A percentile compares a stretch with the other conserved stretches of the same genome.
Conservation (phyloP, 257 asterid genomes). For the Solanum gandarillasii region DNA sequence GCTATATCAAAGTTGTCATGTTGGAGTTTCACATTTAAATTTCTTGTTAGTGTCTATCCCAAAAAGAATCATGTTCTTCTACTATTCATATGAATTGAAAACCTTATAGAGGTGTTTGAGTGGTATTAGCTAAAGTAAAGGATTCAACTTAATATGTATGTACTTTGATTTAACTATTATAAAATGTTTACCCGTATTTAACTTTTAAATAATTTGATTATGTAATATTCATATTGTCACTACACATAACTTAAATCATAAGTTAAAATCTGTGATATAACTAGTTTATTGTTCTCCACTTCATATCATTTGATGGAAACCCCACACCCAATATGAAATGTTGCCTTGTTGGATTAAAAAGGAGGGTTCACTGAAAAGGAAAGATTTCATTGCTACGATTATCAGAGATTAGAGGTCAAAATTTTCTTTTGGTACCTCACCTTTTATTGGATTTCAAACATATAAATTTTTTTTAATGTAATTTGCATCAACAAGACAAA, state of each 20-base stretch:
- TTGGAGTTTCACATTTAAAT: not conserved
- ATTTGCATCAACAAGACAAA: no score
- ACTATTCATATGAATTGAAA: no score
- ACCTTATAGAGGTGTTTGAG: no score
- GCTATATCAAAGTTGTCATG: no score
- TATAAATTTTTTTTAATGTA: no score
- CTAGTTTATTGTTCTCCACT: not conserved
- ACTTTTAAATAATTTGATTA: not conserved
- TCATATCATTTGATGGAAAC: not conserved
- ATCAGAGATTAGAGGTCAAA: not conserved
- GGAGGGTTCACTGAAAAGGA: not conserved
- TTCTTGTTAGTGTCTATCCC: not conserved
- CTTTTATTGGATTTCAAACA: no score
- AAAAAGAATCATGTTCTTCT: not conserved
- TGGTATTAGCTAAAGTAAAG: no score
- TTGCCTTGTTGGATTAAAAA: not conserved
- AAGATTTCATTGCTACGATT: not conserved
- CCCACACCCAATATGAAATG: not conserved
- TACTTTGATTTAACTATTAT: not conserved
- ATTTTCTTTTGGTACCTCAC: no score
- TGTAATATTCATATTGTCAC: no score
- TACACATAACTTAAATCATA: not conserved
- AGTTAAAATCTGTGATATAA: not conserved
- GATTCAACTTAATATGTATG: no score
- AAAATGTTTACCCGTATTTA: no score